A percentile compares a stretch with the other conserved stretches of the same genome.
These are phyloP conservation scores for Anthostomella pinea DNA, from an alignment of 2,329 filamentous ascomycete genomes.

Conservation along the genomic window DNA sequence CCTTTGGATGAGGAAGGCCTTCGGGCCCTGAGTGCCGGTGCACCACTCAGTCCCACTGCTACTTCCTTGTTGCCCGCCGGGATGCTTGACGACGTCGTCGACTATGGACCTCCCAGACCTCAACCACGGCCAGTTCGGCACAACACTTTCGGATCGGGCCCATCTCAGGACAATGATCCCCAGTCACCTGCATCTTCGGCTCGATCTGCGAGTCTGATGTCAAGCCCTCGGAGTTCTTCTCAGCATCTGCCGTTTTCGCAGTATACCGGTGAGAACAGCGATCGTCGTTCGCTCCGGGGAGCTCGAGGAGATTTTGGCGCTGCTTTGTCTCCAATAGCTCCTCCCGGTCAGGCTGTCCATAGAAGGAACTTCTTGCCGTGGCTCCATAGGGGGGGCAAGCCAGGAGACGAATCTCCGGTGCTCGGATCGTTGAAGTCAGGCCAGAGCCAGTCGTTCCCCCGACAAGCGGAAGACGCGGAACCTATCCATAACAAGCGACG, in stretches of 20 bases:
- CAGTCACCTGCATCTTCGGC: conserved; percentile 61
- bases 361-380: conserved; percentile 54
- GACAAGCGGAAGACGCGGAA: conserved; percentile 56
- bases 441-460: conserved; percentile 76
- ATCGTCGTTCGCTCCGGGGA: conserved; percentile 41
- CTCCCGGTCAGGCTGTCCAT: conserved; percentile 37
- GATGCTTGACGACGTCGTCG: conserved; percentile 59
- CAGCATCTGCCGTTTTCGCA: conserved; percentile 56
- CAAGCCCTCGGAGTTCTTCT: conserved; percentile 60
- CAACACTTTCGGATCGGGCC: conserved; percentile 36
- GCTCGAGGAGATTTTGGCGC: conserved; percentile 30
- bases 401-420: conserved; percentile 55
- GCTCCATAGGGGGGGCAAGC: conserved; percentile 62
- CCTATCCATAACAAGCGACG: conserved; percentile 51
- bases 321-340: conserved; percentile 41
- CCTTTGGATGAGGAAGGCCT: conserved; percentile 61
- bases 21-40: conserved; percentile 58
- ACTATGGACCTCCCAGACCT: conserved; percentile 55
- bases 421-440: conserved; percentile 67
- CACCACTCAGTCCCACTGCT: conserved; percentile 74
- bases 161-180: conserved; percentile 43
- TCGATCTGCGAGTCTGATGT: conserved; percentile 54
- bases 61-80: conserved; percentile 69
- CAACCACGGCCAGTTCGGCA: conserved; percentile 28
- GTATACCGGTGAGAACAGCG: conserved; percentile 44